These are phyloP conservation scores for Casaregolazyma lundiana DNA, from an alignment of 1,139 yeast species.

Conservation along the genomic window DNA sequence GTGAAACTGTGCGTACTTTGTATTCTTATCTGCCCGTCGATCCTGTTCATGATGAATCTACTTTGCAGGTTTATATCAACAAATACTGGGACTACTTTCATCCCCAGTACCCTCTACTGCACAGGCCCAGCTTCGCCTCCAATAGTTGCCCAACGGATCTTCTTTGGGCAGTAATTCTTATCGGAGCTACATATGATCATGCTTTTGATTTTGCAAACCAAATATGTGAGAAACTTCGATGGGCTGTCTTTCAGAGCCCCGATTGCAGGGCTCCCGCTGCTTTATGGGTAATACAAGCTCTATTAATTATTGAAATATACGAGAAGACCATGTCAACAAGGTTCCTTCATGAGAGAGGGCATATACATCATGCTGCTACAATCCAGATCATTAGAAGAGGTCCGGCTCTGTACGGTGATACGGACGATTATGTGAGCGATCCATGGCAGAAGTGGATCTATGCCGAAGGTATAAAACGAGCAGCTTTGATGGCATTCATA, in stretches of 20 bases:
- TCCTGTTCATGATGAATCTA: constrained; percentile 27
- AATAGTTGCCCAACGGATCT: constrained; percentile 49
- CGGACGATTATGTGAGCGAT: constrained; percentile 22
- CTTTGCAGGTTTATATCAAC: constrained; percentile 17
- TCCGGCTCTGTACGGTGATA: constrained; percentile 46
- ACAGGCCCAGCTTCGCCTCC: constrained; percentile 59
- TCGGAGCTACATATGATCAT: constrained; percentile 45
- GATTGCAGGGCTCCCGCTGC: constrained; percentile 55
- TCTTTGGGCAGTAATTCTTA: constrained; percentile 51
- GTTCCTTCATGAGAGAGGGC: constrained; percentile 61
- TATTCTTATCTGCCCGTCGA: constrained; percentile 35
- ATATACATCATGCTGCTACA: constrained; percentile 72
- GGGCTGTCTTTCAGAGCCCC: constrained; percentile 53
- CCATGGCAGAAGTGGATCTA: constrained; percentile 65
- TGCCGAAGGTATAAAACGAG: constrained; percentile 69
- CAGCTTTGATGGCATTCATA: constrained; percentile 75
- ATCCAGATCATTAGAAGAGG: constrained; percentile 68
- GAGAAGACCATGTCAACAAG: constrained; percentile 60
- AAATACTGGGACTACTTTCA: constrained; percentile 57
- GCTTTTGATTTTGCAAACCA: constrained; percentile 37
- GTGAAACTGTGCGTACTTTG: constrained; percentile 32
- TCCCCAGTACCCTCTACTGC: constrained; percentile 58
- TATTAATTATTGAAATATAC: constrained; percentile 57
- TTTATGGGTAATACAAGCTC: constrained; percentile 63
- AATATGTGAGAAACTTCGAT: constrained; percentile 60